phyloP scores from a whole-genome alignment of 2,329 filamentous ascomycete species.

The Fusarium armeniacum region DNA sequence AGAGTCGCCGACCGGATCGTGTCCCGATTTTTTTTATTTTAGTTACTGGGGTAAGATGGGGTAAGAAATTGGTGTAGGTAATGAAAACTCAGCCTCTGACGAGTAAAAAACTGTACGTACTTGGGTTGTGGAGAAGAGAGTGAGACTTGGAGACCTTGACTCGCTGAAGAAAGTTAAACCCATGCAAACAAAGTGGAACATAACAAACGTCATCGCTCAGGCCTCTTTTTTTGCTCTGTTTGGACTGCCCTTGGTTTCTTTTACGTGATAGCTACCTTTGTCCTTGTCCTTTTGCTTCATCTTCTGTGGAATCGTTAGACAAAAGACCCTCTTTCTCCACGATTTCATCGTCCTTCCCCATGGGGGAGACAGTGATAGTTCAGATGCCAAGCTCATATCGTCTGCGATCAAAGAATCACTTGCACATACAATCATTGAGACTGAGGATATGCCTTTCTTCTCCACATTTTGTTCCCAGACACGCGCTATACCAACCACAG shows the following conservation, averaged over 20 bases:
- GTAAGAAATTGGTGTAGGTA: constrained; percentile 10
- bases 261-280: constrained; percentile 35
- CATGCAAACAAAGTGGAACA: constrained; percentile 25
- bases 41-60: constrained; percentile 23
- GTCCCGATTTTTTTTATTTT: background rate
- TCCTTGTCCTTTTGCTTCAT: background rate
- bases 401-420: background rate
- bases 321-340: constrained; percentile 24
- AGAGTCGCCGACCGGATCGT: constrained; percentile 16
- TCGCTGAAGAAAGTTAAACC: constrained; percentile 10
- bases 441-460: background rate
- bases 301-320: background rate
- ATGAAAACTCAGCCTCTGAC: constrained; percentile 25
- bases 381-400: background rate
- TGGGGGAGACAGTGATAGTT: background rate
- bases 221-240: background rate
- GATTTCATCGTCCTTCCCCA: constrained; percentile 1
- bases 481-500: constrained; percentile 11
- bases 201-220: constrained; percentile 30
- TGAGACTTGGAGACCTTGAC: constrained; percentile 13
- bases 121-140: background rate
- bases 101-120: background rate
- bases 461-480: background rate
- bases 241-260: constrained; percentile 18
- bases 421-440: background rate